Evolutionary conservation across 805 yeast genomes (phyloP).

Genomic region (Suhomyces tanzawaensis): DNA sequence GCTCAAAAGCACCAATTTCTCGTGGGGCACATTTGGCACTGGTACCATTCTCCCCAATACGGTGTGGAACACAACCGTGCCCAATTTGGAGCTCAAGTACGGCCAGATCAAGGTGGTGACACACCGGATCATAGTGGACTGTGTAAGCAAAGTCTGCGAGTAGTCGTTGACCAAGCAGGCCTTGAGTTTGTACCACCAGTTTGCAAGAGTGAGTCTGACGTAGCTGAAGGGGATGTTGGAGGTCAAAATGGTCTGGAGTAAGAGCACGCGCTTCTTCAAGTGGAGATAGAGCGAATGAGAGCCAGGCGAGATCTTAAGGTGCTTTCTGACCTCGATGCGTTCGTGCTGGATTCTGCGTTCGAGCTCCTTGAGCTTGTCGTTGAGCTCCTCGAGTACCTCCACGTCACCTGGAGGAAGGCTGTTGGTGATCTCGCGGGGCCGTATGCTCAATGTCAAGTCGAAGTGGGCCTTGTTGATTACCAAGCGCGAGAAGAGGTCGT

Average conservation of each 20-base stretch:
- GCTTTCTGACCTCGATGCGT: not conserved
- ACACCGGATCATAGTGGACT: conserved; percentile 24
- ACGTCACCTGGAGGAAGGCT: conserved; percentile 19
- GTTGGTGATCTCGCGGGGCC: conserved; percentile 37
- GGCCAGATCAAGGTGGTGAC: conserved; percentile 43
- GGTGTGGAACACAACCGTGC: conserved; percentile 19
- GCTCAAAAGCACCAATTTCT: conserved; percentile 24
- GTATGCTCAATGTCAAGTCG: conserved; percentile 22
- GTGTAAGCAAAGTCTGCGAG: conserved; percentile 21
- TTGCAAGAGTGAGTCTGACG: conserved; percentile 8
- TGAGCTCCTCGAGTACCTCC: conserved; percentile 22
- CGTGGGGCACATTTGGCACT: conserved; percentile 9
- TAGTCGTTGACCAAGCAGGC: conserved; percentile 38
- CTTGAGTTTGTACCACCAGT: conserved; percentile 22
- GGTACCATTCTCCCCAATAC: conserved; percentile 3
- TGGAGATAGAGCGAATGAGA: not conserved
- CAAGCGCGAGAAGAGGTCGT: conserved; percentile 32
- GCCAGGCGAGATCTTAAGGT: not conserved
- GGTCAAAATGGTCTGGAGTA: conserved; percentile 1
- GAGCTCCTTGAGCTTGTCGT: conserved; percentile 5
- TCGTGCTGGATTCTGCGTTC: conserved; percentile 1
- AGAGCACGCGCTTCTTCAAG: not conserved
- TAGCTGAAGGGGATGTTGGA: conserved; percentile 5
- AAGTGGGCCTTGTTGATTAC: conserved; percentile 35
- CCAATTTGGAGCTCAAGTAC: conserved; percentile 32